These are phyloP conservation scores for Thinopyrum elongatum DNA, from an alignment of 176 grass and related monocot genomes.

Conservation along the genomic window DNA sequence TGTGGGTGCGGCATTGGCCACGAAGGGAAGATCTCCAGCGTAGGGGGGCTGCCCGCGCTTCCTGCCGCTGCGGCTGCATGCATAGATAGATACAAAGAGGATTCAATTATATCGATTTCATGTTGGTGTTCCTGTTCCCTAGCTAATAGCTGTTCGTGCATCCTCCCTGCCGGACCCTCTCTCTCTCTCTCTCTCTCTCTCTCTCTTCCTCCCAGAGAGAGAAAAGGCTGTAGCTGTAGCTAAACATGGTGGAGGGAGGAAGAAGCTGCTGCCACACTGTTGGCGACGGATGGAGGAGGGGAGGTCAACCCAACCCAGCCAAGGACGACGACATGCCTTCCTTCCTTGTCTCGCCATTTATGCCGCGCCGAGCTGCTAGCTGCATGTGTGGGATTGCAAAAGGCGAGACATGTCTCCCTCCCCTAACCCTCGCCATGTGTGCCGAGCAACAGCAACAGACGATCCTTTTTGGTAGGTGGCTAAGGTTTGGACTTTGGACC, in stretches of 20 bases:
- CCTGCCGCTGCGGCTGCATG: constrained; percentile 40
- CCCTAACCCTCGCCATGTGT: constrained; percentile 24
- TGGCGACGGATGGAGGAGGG: neutral
- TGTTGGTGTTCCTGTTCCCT: constrained; percentile 7
- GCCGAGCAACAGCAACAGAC: constrained; percentile 13
- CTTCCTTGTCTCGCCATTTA: constrained; percentile 62
- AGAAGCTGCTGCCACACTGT: constrained; percentile 2
- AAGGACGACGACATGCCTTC: constrained; percentile 9
- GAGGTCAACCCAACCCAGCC: neutral
- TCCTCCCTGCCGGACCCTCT: too few species aligned
- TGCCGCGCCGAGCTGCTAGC: constrained; percentile 11
- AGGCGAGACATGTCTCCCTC: constrained; percentile 52
- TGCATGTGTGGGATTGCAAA: constrained; percentile 49
- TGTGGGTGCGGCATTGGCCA: constrained; percentile 74
- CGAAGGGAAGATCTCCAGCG: constrained; percentile 93
- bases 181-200: too few species aligned
- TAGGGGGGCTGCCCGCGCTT: constrained; percentile 46
- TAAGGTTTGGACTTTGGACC: constrained; percentile 1
- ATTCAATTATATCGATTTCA: constrained; percentile 48
- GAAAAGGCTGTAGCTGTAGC: neutral
- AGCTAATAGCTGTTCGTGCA: neutral
- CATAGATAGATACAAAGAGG: constrained; percentile 48
- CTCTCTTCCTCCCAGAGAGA: neutral
- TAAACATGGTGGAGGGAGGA: constrained; percentile 2
- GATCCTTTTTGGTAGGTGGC: constrained; percentile 46